Conservation (phyloP, 306 rosid genomes). For the Trifolium dubium region DNA sequence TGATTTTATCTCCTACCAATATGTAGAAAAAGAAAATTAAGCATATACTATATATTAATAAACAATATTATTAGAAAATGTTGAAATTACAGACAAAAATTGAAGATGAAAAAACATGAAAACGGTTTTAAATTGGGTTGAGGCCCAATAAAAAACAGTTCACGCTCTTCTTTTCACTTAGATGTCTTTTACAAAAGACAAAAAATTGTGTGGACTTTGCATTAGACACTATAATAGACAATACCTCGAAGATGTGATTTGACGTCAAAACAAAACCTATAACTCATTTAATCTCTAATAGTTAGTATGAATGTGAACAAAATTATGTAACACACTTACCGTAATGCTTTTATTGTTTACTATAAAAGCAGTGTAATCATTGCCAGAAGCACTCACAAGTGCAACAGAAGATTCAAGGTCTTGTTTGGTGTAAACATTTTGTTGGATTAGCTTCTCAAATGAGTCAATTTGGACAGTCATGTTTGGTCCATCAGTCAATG, state of each 20-base stretch:
- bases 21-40: not conserved
- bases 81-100: not conserved
- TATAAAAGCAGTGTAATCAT: slow-evolving; percentile 38
- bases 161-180: no score
- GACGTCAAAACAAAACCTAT: no score
- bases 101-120: not conserved
- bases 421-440: slow-evolving; percentile 44
- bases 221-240: no score
- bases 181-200: no score
- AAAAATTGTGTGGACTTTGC: no score
- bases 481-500: slow-evolving; percentile 49
- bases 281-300: not conserved
- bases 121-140: no score
- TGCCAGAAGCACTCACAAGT: slow-evolving; percentile 41
- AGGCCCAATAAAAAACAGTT: no score
- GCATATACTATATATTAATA: not conserved
- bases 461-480: slow-evolving; percentile 40
- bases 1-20: slow-evolving; percentile 40
- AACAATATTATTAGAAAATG: not conserved
- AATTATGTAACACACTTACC: slow-evolving; percentile 34
- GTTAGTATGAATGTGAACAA: not conserved
- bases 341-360: not conserved
- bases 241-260: no score
- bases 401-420: slow-evolving; percentile 52
- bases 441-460: slow-evolving; percentile 47